Percentiles rank a stretch among this genome's conserved stretches.
Evolutionary conservation across 106 monocot genomes (phyloP).

Genomic region (Narthecium ossifragum): DNA sequence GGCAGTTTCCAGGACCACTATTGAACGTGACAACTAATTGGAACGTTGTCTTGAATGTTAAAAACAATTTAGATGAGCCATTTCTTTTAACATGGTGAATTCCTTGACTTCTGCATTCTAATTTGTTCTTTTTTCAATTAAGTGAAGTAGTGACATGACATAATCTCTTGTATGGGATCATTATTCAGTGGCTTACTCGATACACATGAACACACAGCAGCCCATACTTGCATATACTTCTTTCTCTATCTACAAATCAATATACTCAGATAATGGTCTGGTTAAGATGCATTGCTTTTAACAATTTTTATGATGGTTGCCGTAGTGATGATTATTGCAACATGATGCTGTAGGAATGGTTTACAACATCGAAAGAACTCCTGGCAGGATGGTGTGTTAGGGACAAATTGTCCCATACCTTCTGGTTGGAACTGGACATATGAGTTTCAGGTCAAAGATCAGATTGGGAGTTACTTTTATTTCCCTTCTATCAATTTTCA

Average conservation of each 20-base stretch:
- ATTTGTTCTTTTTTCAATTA: no score
- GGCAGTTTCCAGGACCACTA: constrained; percentile 85
- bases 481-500: constrained; percentile 87
- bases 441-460: constrained; percentile 94
- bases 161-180: no score
- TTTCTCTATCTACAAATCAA: no score
- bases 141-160: no score
- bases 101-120: neutral
- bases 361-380: constrained; percentile 87
- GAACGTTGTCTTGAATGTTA: constrained; percentile 86
- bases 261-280: no score
- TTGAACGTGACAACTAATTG: constrained; percentile 90
- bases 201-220: no score
- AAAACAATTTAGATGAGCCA: constrained; percentile 86
- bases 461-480: constrained; percentile 94
- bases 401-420: constrained; percentile 97
- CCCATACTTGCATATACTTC: no score
- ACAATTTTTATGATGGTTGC: neutral
- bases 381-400: constrained; percentile 96
- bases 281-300: no score
- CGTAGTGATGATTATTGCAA: constrained; percentile 1
- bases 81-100: constrained; percentile 90
- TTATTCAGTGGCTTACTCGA: no score
- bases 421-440: constrained; percentile 99
- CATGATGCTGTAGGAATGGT: constrained; percentile 63